Evolutionary conservation across 2,329 filamentous ascomycete genomes (phyloP).

Genomic region (Aureobasidium sp.): DNA sequence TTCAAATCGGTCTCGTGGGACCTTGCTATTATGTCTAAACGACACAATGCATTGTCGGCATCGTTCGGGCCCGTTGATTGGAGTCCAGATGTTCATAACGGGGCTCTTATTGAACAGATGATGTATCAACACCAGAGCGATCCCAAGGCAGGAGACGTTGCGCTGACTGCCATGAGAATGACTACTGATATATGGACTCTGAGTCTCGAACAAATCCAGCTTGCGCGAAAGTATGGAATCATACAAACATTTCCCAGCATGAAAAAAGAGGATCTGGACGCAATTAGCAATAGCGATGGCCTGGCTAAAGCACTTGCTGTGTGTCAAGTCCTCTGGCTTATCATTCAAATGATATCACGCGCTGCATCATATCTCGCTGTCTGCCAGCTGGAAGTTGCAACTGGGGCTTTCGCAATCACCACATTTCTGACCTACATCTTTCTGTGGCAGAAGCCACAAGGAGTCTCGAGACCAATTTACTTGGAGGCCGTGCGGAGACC

Average conservation of each 20-base stretch:
- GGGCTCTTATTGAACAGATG: not conserved
- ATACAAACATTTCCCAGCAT: slow-evolving; percentile 5
- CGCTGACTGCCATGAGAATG: not conserved
- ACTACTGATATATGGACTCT: not conserved
- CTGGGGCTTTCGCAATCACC: not conserved
- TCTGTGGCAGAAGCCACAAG: slow-evolving; percentile 9
- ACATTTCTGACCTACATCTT: not conserved
- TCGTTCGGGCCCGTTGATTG: not conserved
- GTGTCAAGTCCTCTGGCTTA: slow-evolving; percentile 10
- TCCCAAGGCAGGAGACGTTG: not conserved
- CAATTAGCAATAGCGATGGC: slow-evolving; percentile 6
- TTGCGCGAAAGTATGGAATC: not conserved
- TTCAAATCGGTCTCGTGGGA: slow-evolving; percentile 1
- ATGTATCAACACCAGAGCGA: not conserved
- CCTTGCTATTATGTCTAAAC: not conserved
- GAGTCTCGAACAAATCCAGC: not conserved
- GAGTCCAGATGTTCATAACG: not conserved
- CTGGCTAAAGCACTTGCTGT: slow-evolving; percentile 14
- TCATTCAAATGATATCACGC: slow-evolving; percentile 8
- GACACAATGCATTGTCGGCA: not conserved
- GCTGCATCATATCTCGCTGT: not conserved
- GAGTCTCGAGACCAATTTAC: not conserved
- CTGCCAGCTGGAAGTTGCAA: not conserved
- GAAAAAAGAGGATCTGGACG: slow-evolving; percentile 8
- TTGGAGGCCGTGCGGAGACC: not conserved